Conservation (phyloP, 2,329 filamentous ascomycete genomes). For the Penicillium aurantiogriseum region DNA sequence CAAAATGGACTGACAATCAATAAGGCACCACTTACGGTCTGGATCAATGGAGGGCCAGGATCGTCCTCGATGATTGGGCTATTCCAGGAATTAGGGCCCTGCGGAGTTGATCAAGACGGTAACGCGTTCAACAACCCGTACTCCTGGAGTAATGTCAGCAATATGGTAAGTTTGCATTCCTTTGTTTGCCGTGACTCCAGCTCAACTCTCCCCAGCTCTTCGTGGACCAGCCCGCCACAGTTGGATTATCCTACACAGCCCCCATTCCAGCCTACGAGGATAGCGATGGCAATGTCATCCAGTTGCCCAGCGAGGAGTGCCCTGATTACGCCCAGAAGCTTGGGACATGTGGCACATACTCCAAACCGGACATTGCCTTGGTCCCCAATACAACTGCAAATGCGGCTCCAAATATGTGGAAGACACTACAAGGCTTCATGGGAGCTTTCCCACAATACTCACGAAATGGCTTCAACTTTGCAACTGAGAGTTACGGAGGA, state of each 20-base stretch:
- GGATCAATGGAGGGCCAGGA: constrained; percentile 3
- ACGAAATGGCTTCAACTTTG: constrained; percentile 50
- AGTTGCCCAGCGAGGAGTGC: background rate
- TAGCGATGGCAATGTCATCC: background rate
- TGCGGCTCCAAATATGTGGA: constrained; percentile 61
- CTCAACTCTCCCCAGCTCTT: background rate
- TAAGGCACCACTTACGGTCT: background rate
- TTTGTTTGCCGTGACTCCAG: background rate
- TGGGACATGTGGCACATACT: constrained; percentile 1
- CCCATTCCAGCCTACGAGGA: constrained; percentile 1
- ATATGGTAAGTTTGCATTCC: background rate
- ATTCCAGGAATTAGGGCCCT: constrained; percentile 1
- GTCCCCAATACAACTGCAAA: constrained; percentile 54
- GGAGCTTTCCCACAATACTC: constrained; percentile 57
- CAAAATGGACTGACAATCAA: background rate
- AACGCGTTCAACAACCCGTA: background rate
- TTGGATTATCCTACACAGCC: background rate
- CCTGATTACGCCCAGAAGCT: background rate
- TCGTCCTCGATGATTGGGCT: background rate
- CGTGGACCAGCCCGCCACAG: background rate
- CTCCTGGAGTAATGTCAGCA: constrained; percentile 3
- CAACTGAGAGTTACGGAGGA: background rate
- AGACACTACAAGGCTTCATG: constrained; percentile 62
- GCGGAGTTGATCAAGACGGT: background rate
- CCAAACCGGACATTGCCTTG: constrained; percentile 45